phyloP scores from a whole-genome alignment of 768 basidiomycete species.

The Lentinula sp. region DNA sequence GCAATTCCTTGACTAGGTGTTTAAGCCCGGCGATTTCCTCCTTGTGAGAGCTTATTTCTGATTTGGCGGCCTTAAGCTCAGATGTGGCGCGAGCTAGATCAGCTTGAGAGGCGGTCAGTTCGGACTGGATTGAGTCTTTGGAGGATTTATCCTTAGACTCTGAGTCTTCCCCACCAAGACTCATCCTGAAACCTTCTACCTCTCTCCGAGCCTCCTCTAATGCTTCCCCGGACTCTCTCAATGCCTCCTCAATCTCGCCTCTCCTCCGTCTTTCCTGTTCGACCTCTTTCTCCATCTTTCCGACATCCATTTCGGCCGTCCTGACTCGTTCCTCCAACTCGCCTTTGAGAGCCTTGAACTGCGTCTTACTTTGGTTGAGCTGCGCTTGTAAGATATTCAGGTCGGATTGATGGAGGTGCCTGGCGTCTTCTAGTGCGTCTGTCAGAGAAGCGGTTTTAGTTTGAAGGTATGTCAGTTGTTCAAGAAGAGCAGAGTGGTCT shows the following conservation, averaged over 20 bases:
- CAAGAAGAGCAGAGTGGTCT: slow-evolving; percentile 88
- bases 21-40: slow-evolving; percentile 84
- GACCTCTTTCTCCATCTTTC: slow-evolving; percentile 56
- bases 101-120: background rate
- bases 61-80: background rate
- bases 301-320: slow-evolving; percentile 63
- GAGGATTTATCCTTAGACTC: background rate
- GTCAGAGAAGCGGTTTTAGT: slow-evolving; percentile 71
- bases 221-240: slow-evolving; percentile 80
- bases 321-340: slow-evolving; percentile 79
- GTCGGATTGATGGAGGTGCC: slow-evolving; percentile 65
- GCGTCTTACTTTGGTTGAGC: slow-evolving; percentile 64
- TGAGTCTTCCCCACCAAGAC: slow-evolving; percentile 49
- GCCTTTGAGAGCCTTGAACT: slow-evolving; percentile 62
- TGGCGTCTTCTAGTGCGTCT: slow-evolving; percentile 78
- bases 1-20: slow-evolving; percentile 87
- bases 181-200: slow-evolving; percentile 65
- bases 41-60: background rate
- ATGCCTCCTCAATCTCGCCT: slow-evolving; percentile 85
- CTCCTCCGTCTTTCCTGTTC: slow-evolving; percentile 62
- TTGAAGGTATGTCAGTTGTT: slow-evolving; percentile 86
- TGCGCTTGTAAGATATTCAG: slow-evolving; percentile 56
- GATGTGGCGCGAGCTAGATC: slow-evolving; percentile 40
- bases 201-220: slow-evolving; percentile 89
- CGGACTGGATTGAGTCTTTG: slow-evolving; percentile 12